Evolutionary conservation across 768 basidiomycete genomes (phyloP).

Genomic region (Kwoniella sp.): DNA sequence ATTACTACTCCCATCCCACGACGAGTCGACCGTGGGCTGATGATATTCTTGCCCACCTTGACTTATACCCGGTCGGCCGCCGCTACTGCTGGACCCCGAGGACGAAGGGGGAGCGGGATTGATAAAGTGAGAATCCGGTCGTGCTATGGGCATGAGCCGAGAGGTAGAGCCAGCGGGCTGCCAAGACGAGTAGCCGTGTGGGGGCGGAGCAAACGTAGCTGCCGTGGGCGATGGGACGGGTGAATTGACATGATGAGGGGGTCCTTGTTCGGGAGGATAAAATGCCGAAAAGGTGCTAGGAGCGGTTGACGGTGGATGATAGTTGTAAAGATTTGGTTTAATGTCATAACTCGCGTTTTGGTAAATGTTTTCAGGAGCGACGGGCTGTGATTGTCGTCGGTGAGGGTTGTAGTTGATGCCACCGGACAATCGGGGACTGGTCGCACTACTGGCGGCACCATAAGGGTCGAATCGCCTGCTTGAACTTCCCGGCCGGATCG

Average conservation of each 20-base stretch:
- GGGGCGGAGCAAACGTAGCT: neutral
- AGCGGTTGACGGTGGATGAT: constrained; percentile 27
- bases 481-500: constrained; percentile 22
- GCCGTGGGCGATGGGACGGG: constrained; percentile 10
- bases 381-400: constrained; percentile 22
- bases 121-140: constrained; percentile 4
- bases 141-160: constrained; percentile 10
- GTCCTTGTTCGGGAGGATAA: constrained; percentile 14
- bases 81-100: constrained; percentile 18
- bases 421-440: constrained; percentile 8
- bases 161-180: constrained; percentile 18
- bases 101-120: constrained; percentile 22
- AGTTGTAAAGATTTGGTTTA: constrained; percentile 21
- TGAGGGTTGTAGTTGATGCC: constrained; percentile 6
- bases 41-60: neutral
- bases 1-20: neutral
- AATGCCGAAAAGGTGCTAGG: constrained; percentile 22
- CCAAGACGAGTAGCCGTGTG: constrained; percentile 14
- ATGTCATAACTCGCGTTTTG: constrained; percentile 19
- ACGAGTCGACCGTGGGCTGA: neutral
- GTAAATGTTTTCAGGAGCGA: constrained; percentile 15
- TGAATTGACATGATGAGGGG: neutral
- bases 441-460: constrained; percentile 14
- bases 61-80: neutral
- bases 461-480: constrained; percentile 31